Percentiles rank a stretch among this genome's conserved stretches.
Conservation (phyloP, 2,329 filamentous ascomycete genomes). For the Daldinia sp. region DNA sequence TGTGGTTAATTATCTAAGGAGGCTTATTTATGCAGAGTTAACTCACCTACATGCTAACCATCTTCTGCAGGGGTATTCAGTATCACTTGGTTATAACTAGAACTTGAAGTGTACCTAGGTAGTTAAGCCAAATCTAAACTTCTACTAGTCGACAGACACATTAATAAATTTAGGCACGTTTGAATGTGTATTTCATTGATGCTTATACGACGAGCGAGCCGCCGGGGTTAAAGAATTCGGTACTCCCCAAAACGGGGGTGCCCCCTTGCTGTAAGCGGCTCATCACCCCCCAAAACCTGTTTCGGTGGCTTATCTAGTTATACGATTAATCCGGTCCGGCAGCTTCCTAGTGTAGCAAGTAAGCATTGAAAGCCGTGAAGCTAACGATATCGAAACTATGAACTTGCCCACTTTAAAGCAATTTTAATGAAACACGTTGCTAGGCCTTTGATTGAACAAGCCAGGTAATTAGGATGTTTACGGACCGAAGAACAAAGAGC, state of each 20-base stretch:
- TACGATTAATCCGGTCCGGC: slow-evolving; percentile 1
- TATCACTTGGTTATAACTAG: too few relatives aligned
- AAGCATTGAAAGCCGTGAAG: slow-evolving; percentile 3
- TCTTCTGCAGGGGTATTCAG: too few relatives aligned
- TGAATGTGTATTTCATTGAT: too few relatives aligned
- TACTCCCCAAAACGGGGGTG: neutral
- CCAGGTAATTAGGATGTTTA: slow-evolving; percentile 11
- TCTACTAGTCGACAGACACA: too few relatives aligned
- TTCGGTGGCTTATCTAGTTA: slow-evolving; percentile 2
- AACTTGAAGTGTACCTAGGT: too few relatives aligned
- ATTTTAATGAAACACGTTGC: slow-evolving; percentile 10
- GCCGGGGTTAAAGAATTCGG: neutral
- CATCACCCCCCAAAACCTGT: neutral
- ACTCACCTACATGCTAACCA: too few relatives aligned
- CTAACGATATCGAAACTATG: too few relatives aligned
- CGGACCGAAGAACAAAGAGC: neutral
- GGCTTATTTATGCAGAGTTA: too few relatives aligned
- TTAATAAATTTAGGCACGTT: too few relatives aligned
- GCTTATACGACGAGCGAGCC: neutral
- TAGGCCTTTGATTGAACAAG: slow-evolving; percentile 18
- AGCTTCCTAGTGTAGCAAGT: slow-evolving; percentile 18
- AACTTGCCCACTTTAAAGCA: slow-evolving; percentile 8
- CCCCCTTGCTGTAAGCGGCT: neutral
- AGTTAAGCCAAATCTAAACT: too few relatives aligned
- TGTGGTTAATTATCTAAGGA: too few relatives aligned